A percentile compares a stretch with the other conserved stretches of the same genome.
Evolutionary conservation across 768 basidiomycete genomes (phyloP).

Genomic region (Macrolepiota dolichaula): DNA sequence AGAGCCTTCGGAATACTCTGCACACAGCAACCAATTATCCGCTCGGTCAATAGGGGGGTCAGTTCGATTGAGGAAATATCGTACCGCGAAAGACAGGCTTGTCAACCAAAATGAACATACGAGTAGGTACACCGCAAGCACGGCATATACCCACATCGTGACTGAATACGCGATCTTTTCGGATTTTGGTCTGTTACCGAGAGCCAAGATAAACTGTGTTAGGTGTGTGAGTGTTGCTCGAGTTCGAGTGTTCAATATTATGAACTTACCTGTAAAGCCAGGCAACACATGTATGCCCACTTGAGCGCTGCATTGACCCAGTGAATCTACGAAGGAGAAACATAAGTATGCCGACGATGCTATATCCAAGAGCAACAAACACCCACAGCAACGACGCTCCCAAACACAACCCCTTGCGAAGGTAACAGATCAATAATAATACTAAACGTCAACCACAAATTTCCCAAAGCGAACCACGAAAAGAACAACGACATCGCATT

Average conservation of each 20-base stretch:
- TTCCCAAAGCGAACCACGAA: conserved; percentile 91
- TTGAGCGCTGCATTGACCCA: conserved; percentile 82
- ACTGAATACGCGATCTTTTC: conserved; percentile 68
- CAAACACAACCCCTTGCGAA: conserved; percentile 30
- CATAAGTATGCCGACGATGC: background rate
- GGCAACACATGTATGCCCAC: conserved; percentile 83
- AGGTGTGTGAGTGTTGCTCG: background rate
- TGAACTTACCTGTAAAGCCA: conserved; percentile 45
- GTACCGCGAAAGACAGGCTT: conserved; percentile 68
- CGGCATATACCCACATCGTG: conserved; percentile 84
- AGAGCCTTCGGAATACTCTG: conserved; percentile 53
- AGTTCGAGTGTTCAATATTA: background rate
- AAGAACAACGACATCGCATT: conserved; percentile 83
- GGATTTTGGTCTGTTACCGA: conserved; percentile 84
- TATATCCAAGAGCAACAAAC: background rate
- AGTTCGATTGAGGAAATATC: conserved; percentile 14
- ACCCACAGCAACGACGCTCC: conserved; percentile 40
- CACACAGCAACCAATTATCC: background rate
- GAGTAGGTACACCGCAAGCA: conserved; percentile 80
- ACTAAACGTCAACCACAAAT: conserved; percentile 90
- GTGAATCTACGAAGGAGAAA: conserved; percentile 53
- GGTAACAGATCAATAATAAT: conserved; percentile 92
- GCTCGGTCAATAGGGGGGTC: background rate
- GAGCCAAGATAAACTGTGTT: conserved; percentile 53
- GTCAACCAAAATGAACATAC: conserved; percentile 87